Conservation (phyloP, 2,329 filamentous ascomycete species). For the Aspergillus ruber region DNA sequence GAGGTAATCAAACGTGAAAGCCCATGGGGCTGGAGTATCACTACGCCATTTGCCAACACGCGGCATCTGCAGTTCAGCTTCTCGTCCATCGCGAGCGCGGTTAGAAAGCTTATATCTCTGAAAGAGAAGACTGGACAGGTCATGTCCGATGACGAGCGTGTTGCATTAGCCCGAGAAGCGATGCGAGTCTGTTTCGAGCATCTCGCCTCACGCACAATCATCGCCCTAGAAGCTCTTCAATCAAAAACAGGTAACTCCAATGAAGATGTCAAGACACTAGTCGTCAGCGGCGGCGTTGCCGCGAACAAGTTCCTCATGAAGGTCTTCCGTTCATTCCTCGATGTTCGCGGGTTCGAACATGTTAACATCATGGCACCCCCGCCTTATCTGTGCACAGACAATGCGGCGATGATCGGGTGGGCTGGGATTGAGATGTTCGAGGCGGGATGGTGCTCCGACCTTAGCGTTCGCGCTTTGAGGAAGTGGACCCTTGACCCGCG, state of each 20-base stretch:
- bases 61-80: slow-evolving; percentile 65
- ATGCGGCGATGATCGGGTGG: slow-evolving; percentile 98
- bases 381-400: slow-evolving; percentile 75
- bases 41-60: slow-evolving; percentile 59
- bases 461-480: slow-evolving; percentile 54
- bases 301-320: slow-evolving; percentile 72
- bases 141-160: slow-evolving; percentile 56
- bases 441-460: slow-evolving; percentile 61
- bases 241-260: slow-evolving; percentile 4
- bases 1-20: slow-evolving; percentile 48
- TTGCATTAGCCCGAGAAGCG: slow-evolving; percentile 61
- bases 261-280: slow-evolving; percentile 53
- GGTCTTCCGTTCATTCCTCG: slow-evolving; percentile 56
- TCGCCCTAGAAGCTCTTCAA: slow-evolving; percentile 53
- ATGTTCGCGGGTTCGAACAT: slow-evolving; percentile 58
- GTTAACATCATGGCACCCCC: slow-evolving; percentile 69
- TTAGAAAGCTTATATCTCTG: slow-evolving; percentile 51
- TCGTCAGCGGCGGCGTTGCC: slow-evolving; percentile 86
- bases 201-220: slow-evolving; percentile 65
- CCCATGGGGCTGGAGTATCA: slow-evolving; percentile 62
- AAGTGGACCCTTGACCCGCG: slow-evolving; percentile 69
- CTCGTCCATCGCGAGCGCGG: slow-evolving; percentile 60
- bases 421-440: slow-evolving; percentile 86
- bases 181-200: slow-evolving; percentile 87
- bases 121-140: slow-evolving; percentile 21